Evolutionary conservation across 2,329 filamentous ascomycete genomes (phyloP), one percentile per base, ranked within the genome.

Genomic region (Coniochaeta sp.): DNA sequence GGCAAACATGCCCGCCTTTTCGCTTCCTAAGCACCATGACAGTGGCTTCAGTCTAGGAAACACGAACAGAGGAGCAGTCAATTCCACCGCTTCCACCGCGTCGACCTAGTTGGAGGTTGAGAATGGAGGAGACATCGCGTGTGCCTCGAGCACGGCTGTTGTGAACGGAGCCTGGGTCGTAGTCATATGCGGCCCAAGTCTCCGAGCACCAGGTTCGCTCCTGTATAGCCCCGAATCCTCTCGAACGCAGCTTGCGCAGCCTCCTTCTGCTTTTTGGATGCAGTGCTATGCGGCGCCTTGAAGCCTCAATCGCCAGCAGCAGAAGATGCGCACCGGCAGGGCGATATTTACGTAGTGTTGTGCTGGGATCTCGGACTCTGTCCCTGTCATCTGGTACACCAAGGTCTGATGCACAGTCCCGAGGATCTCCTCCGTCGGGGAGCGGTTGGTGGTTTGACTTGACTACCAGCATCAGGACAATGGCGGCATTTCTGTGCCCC

Each of bases 221-320:
- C 67, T 1, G 68, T 71, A 50, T 63, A 67, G 14, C 71, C 64
- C n/a, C 68, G 60, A 26, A 72, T 70, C 42, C 63, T 60, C 14
- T 67, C 66, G 59, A 69, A 71, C 1, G 65, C 60, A 4, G n/a
- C n/a, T n/a, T 57, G 51, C 1, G 63, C 66, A 3, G 50, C 53
- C 8, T 49, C 48, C 46, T 62, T 68, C 51, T 72, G 67, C 24
- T 58, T 55, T 10, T 42, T 30, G 3, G 60, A 62, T 0, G 62
- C 61, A 3, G 55, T 52, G n/a, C n/a, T n/a, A n/a, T n/a, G n/a
- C n/a, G n/a, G n/a, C n/a, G n/a, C n/a, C n/a, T n/a, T n/a, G n/a
- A n/a, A n/a, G n/a, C n/a, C n/a, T n/a, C n/a, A n/a, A n/a, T n/a
- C n/a, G n/a, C n/a, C n/a, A n/a, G n/a, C n/a, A n/a, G n/a, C n/a